These are phyloP conservation scores for Trichoderma hamatum DNA, from an alignment of 2,329 filamentous ascomycete genomes.

Conservation along the genomic window DNA sequence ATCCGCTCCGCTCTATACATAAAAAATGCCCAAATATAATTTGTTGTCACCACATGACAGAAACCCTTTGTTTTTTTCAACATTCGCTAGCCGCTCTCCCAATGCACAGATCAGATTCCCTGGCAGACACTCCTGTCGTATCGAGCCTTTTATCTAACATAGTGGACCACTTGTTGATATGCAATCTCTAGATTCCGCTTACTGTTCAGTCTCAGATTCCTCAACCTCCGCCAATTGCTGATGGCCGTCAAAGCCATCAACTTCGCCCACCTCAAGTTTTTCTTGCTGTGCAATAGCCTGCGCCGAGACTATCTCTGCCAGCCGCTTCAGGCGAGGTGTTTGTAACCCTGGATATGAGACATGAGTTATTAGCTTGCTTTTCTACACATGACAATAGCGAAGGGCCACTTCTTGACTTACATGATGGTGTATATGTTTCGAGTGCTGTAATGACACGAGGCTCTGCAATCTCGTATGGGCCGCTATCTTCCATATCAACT, in stretches of 20 bases:
- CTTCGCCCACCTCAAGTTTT: conserved; percentile 65
- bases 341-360: conserved; percentile 73
- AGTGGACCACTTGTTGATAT: conserved; percentile 28
- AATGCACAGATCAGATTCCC: conserved; percentile 10
- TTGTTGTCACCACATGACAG: conserved; percentile 18
- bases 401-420: conserved; percentile 56
- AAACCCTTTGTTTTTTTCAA: conserved; percentile 11
- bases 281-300: conserved; percentile 96
- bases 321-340: conserved; percentile 89
- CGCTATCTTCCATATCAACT: conserved; percentile 98
- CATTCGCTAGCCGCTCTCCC: conserved; percentile 15
- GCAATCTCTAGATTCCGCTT: conserved; percentile 1
- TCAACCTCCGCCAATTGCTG: conserved; percentile 56
- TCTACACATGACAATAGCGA: neutral
- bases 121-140: neutral
- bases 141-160: conserved; percentile 11
- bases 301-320: conserved; percentile 97
- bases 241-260: conserved; percentile 52
- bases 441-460: conserved; percentile 92
- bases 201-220: conserved; percentile 43
- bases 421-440: conserved; percentile 97
- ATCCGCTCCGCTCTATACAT: conserved; percentile 27
- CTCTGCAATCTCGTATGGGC: conserved; percentile 97
- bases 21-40: conserved; percentile 23
- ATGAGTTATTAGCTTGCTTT: conserved; percentile 35